Conservation (phyloP, 164 flowering plant species). For the Echeveria elegans region DNA sequence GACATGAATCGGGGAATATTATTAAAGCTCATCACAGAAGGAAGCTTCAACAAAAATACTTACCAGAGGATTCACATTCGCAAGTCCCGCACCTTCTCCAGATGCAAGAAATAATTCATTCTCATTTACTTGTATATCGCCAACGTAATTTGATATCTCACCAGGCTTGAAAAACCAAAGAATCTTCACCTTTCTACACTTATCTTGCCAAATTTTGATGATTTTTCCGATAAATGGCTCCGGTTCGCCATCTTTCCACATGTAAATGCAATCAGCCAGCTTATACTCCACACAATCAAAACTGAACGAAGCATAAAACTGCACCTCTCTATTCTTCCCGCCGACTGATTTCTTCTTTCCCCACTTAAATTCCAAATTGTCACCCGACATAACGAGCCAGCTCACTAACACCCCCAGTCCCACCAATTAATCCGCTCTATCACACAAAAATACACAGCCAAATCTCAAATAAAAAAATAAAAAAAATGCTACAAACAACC, state of each 20-base stretch:
- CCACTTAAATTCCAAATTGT: constrained; percentile 58
- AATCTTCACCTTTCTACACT: constrained; percentile 47
- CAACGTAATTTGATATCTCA: constrained; percentile 41
- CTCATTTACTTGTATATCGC: constrained; percentile 18
- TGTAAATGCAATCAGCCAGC: constrained; percentile 57
- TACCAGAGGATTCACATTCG: constrained; percentile 74
- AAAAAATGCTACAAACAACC: neutral
- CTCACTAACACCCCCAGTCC: neutral
- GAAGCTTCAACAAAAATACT: constrained; percentile 12
- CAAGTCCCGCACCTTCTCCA: constrained; percentile 66
- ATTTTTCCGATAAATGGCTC: constrained; percentile 73
- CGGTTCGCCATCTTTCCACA: constrained; percentile 39
- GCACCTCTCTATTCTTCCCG: constrained; percentile 42
- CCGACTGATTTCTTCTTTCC: constrained; percentile 61
- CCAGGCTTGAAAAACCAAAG: constrained; percentile 72
- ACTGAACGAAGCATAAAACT: constrained; percentile 70
- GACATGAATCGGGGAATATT: too few species aligned
- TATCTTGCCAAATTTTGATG: constrained; percentile 60
- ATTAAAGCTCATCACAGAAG: constrained; percentile 1
- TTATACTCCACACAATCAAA: constrained; percentile 66
- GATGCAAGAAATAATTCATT: constrained; percentile 77
- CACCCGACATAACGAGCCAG: constrained; percentile 18
- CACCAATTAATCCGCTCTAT: neutral
- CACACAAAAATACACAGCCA: neutral
- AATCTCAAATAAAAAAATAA: neutral